phyloP scores from a whole-genome alignment of 2,329 filamentous ascomycete genomes.

The Dryadomyces sulphureus region DNA sequence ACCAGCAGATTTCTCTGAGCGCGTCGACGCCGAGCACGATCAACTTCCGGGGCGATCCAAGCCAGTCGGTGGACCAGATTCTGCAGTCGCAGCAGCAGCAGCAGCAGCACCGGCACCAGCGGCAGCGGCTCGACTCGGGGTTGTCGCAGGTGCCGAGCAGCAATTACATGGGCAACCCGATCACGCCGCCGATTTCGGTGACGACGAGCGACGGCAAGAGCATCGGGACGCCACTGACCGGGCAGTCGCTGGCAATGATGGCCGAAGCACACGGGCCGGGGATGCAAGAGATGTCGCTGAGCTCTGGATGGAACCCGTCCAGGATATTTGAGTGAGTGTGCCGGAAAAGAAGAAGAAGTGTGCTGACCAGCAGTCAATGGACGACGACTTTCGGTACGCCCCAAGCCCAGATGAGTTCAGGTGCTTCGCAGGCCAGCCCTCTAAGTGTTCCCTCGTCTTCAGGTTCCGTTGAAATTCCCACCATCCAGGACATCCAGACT shows the following conservation, averaged over 20 bases:
- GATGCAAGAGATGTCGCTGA: conserved; percentile 26
- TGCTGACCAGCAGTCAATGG: conserved; percentile 60
- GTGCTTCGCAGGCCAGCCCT: conserved; percentile 31
- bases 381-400: conserved; percentile 82
- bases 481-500: conserved; percentile 37
- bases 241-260: conserved; percentile 61
- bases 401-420: conserved; percentile 25
- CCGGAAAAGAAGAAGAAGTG: neutral
- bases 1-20: neutral
- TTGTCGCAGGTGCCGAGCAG: conserved; percentile 21
- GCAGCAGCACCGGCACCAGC: conserved; percentile 10
- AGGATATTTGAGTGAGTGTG: conserved; percentile 74
- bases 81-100: conserved; percentile 24
- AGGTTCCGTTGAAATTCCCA: conserved; percentile 38
- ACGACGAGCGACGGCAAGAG: conserved; percentile 59
- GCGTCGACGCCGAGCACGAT: conserved; percentile 23
- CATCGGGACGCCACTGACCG: conserved; percentile 48
- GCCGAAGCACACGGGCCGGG: conserved; percentile 35
- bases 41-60: conserved; percentile 32
- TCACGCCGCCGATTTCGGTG: conserved; percentile 67
- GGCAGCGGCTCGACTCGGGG: conserved; percentile 29
- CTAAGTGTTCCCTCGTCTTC: conserved; percentile 38
- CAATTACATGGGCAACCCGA: conserved; percentile 36
- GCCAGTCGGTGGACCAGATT: conserved; percentile 33
- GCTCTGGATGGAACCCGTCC: conserved; percentile 64